Percentiles rank a stretch among this genome's conserved stretches.
These are phyloP conservation scores for Ascocoryne sarcoides DNA, from an alignment of 2,329 filamentous ascomycete genomes.

Conservation along the genomic window DNA sequence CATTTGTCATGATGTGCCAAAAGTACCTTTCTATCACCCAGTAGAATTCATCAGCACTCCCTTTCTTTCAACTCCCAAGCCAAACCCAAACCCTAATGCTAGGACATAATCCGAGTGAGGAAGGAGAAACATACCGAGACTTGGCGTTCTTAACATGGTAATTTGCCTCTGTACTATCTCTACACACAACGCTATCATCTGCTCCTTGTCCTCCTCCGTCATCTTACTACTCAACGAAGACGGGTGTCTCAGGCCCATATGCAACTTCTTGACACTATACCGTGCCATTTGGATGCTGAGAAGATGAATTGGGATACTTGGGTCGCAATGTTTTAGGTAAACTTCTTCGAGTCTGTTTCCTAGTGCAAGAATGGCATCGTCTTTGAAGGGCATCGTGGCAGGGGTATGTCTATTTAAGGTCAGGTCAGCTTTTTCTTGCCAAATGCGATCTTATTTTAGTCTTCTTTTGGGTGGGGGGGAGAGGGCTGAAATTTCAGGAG, in stretches of 20 bases:
- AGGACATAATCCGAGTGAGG: no score
- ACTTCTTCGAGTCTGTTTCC: constrained; percentile 32
- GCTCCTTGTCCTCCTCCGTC: no score
- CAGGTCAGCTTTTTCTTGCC: no score
- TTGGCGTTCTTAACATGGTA: constrained; percentile 16
- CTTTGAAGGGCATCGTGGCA: constrained; percentile 1
- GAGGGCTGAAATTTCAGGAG: no score
- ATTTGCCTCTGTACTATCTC: constrained; percentile 26
- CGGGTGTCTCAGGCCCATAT: constrained; percentile 17
- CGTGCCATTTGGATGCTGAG: constrained; percentile 15
- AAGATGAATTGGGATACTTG: constrained; percentile 30
- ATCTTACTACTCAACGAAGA: no score
- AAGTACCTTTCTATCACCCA: no score
- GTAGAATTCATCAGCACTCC: no score
- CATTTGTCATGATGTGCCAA: constrained; percentile 28
- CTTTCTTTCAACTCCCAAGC: no score
- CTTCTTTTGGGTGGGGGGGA: no score
- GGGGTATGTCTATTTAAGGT: neutral
- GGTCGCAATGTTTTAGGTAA: constrained; percentile 33
- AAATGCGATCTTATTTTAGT: no score
- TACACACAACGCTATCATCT: constrained; percentile 9
- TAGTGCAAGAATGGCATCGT: constrained; percentile 18
- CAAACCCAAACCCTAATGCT: no score
- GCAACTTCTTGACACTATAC: constrained; percentile 13
- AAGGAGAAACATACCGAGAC: no score